Conservation (phyloP, 805 yeast species). For the Lipomyces starkeyi region DNA sequence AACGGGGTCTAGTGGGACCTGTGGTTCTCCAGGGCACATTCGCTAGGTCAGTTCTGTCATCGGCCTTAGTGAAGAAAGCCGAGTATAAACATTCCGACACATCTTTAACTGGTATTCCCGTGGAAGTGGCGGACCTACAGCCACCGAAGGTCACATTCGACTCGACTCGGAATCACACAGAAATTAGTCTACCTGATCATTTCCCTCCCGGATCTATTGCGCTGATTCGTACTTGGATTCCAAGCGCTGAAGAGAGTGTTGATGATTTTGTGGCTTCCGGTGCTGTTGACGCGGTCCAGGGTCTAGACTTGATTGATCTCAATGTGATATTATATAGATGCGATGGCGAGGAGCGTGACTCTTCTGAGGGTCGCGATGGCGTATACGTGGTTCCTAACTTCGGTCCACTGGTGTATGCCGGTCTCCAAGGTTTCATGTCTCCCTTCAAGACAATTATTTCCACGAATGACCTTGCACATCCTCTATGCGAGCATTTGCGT, state of each 20-base stretch:
- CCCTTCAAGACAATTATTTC: constrained; percentile 66
- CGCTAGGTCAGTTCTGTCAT: constrained; percentile 60
- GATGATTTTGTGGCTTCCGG: constrained; percentile 69
- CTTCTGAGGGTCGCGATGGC: constrained; percentile 73
- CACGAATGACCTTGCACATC: constrained; percentile 80
- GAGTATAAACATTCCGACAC: constrained; percentile 52
- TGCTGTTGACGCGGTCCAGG: constrained; percentile 72
- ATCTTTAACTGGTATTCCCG: constrained; percentile 67
- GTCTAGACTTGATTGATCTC: constrained; percentile 68
- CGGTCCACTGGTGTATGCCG: constrained; percentile 83
- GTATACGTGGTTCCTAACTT: constrained; percentile 73
- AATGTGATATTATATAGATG: constrained; percentile 77
- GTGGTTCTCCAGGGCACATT: constrained; percentile 46
- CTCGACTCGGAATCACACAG: constrained; percentile 53
- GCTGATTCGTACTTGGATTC: constrained; percentile 72
- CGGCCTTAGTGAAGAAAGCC: constrained; percentile 60
- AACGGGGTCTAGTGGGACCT: constrained; percentile 39
- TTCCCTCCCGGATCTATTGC: constrained; percentile 94
- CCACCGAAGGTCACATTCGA: constrained; percentile 57
- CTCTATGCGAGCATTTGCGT: constrained; percentile 79
- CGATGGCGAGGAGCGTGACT: constrained; percentile 87
- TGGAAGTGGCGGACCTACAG: constrained; percentile 59
- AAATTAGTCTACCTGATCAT: constrained; percentile 61
- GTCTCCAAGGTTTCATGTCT: constrained; percentile 90
- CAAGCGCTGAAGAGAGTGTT: constrained; percentile 66